Evolutionary conservation across 805 yeast genomes (phyloP).

Genomic region (Kodamaea jinghongensis): DNA sequence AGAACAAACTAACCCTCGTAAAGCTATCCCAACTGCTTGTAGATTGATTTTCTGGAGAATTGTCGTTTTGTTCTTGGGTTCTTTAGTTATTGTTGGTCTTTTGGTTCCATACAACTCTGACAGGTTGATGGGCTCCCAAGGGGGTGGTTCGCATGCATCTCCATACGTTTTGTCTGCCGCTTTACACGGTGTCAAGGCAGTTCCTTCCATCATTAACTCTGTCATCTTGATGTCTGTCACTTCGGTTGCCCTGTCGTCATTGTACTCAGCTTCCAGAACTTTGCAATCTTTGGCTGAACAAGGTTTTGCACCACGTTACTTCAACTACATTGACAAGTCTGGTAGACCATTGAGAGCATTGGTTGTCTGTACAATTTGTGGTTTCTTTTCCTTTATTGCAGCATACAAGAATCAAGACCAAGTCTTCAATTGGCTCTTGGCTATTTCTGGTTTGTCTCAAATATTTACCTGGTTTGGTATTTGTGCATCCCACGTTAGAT

Average conservation of each 20-base stretch:
- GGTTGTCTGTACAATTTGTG: conserved; percentile 30
- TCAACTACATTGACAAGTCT: conserved; percentile 38
- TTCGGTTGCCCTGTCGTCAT: conserved; percentile 42
- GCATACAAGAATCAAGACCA: conserved; percentile 38
- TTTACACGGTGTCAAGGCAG: conserved; percentile 36
- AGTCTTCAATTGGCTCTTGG: conserved; percentile 42
- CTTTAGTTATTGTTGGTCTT: conserved; percentile 33
- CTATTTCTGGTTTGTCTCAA: conserved; percentile 42
- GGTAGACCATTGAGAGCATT: conserved; percentile 44
- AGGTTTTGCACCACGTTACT: conserved; percentile 38
- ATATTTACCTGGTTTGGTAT: conserved; percentile 44
- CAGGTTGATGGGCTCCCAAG: conserved; percentile 25
- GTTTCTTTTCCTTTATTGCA: conserved; percentile 40
- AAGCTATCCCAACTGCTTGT: conserved; percentile 41
- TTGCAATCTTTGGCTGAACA: conserved; percentile 43
- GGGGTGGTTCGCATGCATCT: conserved; percentile 35
- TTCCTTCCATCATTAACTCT: conserved; percentile 42
- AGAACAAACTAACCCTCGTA: conserved; percentile 38
- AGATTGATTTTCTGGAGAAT: conserved; percentile 40
- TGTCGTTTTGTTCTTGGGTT: conserved; percentile 37
- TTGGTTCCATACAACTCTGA: conserved; percentile 25
- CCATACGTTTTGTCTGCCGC: conserved; percentile 44
- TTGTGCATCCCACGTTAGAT: conserved; percentile 39
- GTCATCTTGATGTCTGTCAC: conserved; percentile 41
- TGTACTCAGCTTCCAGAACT: conserved; percentile 42